These are phyloP conservation scores for Ceratobasidium sp. DNA, from an alignment of 1,284 basidiomycete genomes.

Conservation along the genomic window DNA sequence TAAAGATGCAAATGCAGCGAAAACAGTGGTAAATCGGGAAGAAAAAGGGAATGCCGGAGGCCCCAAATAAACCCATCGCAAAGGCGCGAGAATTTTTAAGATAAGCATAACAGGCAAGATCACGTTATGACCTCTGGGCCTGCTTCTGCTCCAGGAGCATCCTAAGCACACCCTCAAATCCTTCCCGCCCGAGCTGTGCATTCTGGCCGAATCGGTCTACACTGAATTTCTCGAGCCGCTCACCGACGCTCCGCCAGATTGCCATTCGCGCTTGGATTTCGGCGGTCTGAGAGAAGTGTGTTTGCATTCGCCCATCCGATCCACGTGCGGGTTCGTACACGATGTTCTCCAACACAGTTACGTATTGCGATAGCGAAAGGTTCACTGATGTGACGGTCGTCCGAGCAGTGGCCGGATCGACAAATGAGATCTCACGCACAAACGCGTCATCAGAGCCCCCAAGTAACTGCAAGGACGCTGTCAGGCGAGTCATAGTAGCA, in stretches of 20 bases:
- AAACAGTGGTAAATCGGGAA: constrained; percentile 6
- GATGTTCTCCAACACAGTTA: constrained; percentile 87
- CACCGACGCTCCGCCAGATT: constrained; percentile 76
- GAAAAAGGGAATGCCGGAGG: constrained; percentile 10
- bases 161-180: constrained; percentile 83
- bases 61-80: constrained; percentile 32
- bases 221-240: constrained; percentile 80
- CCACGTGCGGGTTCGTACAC: constrained; percentile 74
- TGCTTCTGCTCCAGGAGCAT: constrained; percentile 69
- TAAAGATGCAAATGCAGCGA: constrained; percentile 25
- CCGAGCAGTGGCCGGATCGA: constrained; percentile 78
- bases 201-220: constrained; percentile 87
- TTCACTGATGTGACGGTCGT: constrained; percentile 88
- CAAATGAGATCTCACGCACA: constrained; percentile 90
- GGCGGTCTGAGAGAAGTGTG: constrained; percentile 79
- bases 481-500: background rate
- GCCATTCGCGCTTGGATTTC: constrained; percentile 80
- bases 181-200: constrained; percentile 80
- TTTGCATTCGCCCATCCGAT: constrained; percentile 54
- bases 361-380: constrained; percentile 86
- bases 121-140: constrained; percentile 27
- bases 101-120: constrained; percentile 7
- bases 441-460: constrained; percentile 91
- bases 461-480: constrained; percentile 63
- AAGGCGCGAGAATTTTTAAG: constrained; percentile 20